Evolutionary conservation across 305 asterid species (phyloP), one percentile per base, ranked within the genome.

Genomic region (Fraxinus sp.): DNA sequence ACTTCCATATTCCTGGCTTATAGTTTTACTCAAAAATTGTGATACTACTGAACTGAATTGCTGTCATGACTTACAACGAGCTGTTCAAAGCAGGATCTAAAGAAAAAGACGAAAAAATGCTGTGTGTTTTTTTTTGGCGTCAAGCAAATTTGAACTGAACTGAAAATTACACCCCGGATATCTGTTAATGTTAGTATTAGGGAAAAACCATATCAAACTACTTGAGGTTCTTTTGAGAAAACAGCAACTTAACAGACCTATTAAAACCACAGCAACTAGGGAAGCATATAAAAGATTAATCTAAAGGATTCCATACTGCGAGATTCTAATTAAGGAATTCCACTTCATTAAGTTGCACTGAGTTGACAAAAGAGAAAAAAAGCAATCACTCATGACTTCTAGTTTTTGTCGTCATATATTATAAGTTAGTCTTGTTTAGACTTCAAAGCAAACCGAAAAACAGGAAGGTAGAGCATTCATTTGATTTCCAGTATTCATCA

Each of bases 261-360:
- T 26, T 68, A 68, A 30, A 11, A 70, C 20, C n/a, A 70, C 9
- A 4, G 71, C 73, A 36, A 7, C 74, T 33, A 32, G 80, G 80
- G 80, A 78, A 57, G 80, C 80, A 49, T 32, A 77, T 6, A 78
- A 57, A 55, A 78, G 55, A 32, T 57, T 18, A 14, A 57, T 78
- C 16, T 78, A 52, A 66, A 72, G 64, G 20, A 57, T 57, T 57
- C 41, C 71, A 28, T 30, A 39, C 22, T 78, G 74, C 52, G 32
- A 62, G 20, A 20, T 57, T 18, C 68, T n/a, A 28, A n/a, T n/a
- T 13, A n/a, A 78, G 81, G 35, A 78, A 57, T 55, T 57, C 18
- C 9, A 7, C 46, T 78, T 32, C 18, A 72, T 26, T 35, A 32
- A 33, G 74, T 46, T 32, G 74, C 74, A 8, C 30, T 52, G 26